Base-by-base conservation (phyloP, 164 flowering plant species). In the Taxillus chinensis region DNA sequence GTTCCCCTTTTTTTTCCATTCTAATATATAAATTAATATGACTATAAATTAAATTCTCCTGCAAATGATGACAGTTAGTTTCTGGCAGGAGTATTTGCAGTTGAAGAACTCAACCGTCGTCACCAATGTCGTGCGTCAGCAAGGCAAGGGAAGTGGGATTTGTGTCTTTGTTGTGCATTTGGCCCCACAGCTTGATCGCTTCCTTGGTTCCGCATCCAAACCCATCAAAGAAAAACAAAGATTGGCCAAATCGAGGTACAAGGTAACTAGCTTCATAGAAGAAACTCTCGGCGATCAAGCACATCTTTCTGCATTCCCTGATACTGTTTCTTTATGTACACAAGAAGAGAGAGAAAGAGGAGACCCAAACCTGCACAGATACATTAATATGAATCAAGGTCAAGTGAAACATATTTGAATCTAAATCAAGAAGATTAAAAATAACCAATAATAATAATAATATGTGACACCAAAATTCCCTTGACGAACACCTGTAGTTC, bases 281-380 rank as follows among this genome's bases (percentile, higher is more conserved):
- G 7, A 7, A 55, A 40, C 62, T 43, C 5, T 58, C 61, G 42
- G 46, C 58, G 37, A 57, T 48, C 43, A 67, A 42, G 45, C 75
- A 67, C 81, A 80, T 80, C 78, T 69, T 77, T 77, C 81, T 16
- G 78, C 81, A 80, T 80, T 73, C 77, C 79, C 73, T 61, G 68
- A 56, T 45, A 9, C 27, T 41, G 65, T 43, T 59, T 12, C 17
- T 53, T 60, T 7, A 37, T 48, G 48, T 49, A 7, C 9, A 42
- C 15, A 46, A 37, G 59, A 5, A 41, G n/a, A 42, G 4, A 40
- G 17, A 41, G 11, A 7, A 11, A n/a, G 56, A 5, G 37, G 11
- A 12, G 17, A 14, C 5, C 50, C 5, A 11, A 48, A 48, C 3
- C 13, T 5, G 46, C 46, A 43, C 46, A 43, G 46, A 9, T 43